Base-by-base conservation (phyloP, 116 monocot genomes). In the Dioscorea cayenensis region DNA sequence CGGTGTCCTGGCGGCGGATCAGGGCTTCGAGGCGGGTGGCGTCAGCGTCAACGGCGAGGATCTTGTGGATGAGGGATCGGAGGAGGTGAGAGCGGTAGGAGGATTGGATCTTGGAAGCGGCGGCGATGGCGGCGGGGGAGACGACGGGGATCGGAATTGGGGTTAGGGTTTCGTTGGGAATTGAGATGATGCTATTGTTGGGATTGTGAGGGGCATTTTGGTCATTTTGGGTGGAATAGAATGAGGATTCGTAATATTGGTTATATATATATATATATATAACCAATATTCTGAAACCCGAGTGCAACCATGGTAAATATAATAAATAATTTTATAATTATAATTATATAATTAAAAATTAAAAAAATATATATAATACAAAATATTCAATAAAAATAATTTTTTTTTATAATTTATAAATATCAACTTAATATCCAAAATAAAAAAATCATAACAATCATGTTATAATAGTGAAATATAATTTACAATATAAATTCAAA, bases 1-100 rank as follows among this genome's bases (percentile, higher is more conserved):
- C 88, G 23, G 86, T 94, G 19, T 94, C 91, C 78, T 90, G 88
- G 62, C 60, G 69, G 70, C 66, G 88, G 78, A 94, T 77, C 77
- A 77, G 65, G 55, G 63, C 61, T 72, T 94, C 84, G 43, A 81
- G 16, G 27, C 76, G 72, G 13, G 37, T 55, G n/a, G 82, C 75
- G 29, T 82, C 80, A 36, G 72, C 49, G 43, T 72, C 76, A 23
- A 82, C 74, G 60, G 76, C 51, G 6, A 72, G 75, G 80, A 90
- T 73, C 49, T 25, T 71, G 59, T 43, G 69, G 49, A 78, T 20
- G 5, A 86, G 84, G 52, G 61, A n/a, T 20, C 86, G 80, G 63
- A 71, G 50, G 37, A 90, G 88, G 76, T 75, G 80, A 67, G 78
- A 68, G n/a, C 90, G 87, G 80, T 74, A 88, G 74, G 62, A 64